Percentiles rank a stretch among this genome's conserved stretches.
Evolutionary conservation across 2,329 filamentous ascomycete genomes (phyloP).

Genomic region (Pyrenophora graminea): DNA sequence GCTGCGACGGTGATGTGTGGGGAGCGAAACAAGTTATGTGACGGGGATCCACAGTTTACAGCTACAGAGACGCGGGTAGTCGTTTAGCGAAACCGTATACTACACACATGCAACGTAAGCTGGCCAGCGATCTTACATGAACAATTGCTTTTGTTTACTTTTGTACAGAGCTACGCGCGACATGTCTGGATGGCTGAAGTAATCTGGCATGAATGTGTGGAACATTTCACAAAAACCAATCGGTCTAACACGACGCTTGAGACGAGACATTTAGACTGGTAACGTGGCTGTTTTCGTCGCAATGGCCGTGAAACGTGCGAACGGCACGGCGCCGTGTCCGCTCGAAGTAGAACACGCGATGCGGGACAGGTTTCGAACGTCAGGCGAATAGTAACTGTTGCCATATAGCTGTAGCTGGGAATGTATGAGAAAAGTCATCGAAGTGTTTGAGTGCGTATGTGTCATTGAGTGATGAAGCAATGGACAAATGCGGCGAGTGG

Average conservation of each 20-base stretch:
- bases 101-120: no score
- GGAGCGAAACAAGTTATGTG: constrained; percentile 33
- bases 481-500: neutral
- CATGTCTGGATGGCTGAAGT: neutral
- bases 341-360: constrained; percentile 17
- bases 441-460: constrained; percentile 5
- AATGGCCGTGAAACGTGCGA: constrained; percentile 11
- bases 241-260: neutral
- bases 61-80: neutral
- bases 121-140: no score
- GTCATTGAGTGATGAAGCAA: neutral
- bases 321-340: constrained; percentile 1
- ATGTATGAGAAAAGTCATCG: constrained; percentile 5
- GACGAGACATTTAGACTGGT: neutral
- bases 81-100: neutral
- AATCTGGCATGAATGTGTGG: no score
- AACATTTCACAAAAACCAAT: constrained; percentile 15
- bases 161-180: neutral
- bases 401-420: constrained; percentile 14
- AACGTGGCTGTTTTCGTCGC: constrained; percentile 14
- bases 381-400: constrained; percentile 7
- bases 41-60: constrained; percentile 10
- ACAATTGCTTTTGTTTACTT: no score
- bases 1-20: constrained; percentile 31
- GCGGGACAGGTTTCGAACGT: constrained; percentile 28